Percentiles rank a stretch among this genome's conserved stretches.
These are phyloP conservation scores for Chimonanthus salicifolius DNA, from an alignment of 164 flowering plant species.

Conservation along the genomic window DNA sequence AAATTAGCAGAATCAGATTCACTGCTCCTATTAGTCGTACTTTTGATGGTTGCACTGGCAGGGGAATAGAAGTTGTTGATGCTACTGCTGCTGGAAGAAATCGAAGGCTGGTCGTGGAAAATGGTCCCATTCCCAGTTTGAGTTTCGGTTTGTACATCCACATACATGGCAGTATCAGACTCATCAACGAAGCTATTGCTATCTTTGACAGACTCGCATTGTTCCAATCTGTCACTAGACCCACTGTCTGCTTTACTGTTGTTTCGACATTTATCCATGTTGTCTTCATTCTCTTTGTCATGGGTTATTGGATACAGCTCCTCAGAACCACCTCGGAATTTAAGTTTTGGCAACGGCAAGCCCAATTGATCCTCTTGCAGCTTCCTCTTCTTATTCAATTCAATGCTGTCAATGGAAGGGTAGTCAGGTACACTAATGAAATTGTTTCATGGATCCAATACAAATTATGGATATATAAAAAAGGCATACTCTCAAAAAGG, in stretches of 20 bases:
- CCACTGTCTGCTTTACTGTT: constrained; percentile 9
- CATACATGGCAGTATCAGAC: constrained; percentile 27
- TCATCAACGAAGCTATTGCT: constrained; percentile 45
- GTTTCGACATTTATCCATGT: background rate
- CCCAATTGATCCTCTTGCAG: constrained; percentile 37
- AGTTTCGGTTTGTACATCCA: background rate
- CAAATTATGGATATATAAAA: background rate
- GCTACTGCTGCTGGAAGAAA: constrained; percentile 17
- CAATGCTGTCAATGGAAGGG: background rate
- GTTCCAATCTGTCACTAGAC: constrained; percentile 12
- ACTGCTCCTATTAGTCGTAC: too few species aligned
- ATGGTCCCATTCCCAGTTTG: constrained; percentile 11
- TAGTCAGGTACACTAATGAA: too few species aligned
- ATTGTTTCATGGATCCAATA: background rate
- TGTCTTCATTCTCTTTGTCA: constrained; percentile 11
- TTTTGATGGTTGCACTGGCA: background rate
- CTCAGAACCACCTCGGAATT: constrained; percentile 22
- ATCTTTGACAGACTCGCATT: constrained; percentile 34
- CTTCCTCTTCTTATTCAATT: constrained; percentile 60
- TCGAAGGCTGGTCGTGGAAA: constrained; percentile 20
- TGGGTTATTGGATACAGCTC: constrained; percentile 4
- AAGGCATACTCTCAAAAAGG: background rate
- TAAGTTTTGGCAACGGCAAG: constrained; percentile 52
- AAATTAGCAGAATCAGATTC: background rate
- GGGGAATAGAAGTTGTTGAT: background rate